Evolutionary conservation across 2,329 filamentous ascomycete genomes (phyloP).

Genomic region (Colletotrichum costaricense): DNA sequence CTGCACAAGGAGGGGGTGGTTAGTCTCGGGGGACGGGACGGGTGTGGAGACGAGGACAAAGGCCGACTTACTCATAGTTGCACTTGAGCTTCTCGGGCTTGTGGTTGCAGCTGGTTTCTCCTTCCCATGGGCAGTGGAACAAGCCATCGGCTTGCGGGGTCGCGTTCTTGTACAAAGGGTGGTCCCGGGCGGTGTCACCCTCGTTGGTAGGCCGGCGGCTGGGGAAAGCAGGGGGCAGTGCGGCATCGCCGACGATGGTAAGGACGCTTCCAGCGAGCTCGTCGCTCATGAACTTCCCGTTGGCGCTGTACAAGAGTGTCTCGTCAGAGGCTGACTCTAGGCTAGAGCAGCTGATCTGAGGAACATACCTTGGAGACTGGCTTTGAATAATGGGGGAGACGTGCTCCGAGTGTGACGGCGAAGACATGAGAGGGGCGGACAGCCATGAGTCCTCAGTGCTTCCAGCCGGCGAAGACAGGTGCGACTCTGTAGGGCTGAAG

Average conservation of each 20-base stretch:
- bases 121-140: slow-evolving; percentile 93
- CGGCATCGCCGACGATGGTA: slow-evolving; percentile 50
- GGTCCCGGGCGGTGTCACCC: slow-evolving; percentile 70
- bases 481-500: slow-evolving; percentile 39
- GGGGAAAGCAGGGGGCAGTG: slow-evolving; percentile 53
- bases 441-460: slow-evolving; percentile 36
- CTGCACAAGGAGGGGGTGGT: slow-evolving; percentile 57
- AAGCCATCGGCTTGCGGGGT: slow-evolving; percentile 77
- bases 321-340: slow-evolving; percentile 44
- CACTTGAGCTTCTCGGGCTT: slow-evolving; percentile 97
- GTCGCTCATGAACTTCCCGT: slow-evolving; percentile 46
- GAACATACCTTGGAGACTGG: slow-evolving; percentile 66
- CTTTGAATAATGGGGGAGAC: slow-evolving; percentile 62
- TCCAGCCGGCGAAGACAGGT: slow-evolving; percentile 31
- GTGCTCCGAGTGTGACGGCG: slow-evolving; percentile 57
- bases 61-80: slow-evolving; percentile 89
- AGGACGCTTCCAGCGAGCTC: slow-evolving; percentile 35
- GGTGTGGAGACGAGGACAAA: not conserved
- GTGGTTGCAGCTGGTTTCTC: slow-evolving; percentile 80
- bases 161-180: slow-evolving; percentile 78
- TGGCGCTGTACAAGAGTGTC: slow-evolving; percentile 46
- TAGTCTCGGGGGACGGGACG: slow-evolving; percentile 35
- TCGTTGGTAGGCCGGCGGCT: slow-evolving; percentile 62
- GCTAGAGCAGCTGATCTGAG: slow-evolving; percentile 35
- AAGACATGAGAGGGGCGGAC: slow-evolving; percentile 52